These are phyloP conservation scores for Cystofilobasidium macerans DNA, from an alignment of 768 basidiomycete genomes.

Conservation along the genomic window DNA sequence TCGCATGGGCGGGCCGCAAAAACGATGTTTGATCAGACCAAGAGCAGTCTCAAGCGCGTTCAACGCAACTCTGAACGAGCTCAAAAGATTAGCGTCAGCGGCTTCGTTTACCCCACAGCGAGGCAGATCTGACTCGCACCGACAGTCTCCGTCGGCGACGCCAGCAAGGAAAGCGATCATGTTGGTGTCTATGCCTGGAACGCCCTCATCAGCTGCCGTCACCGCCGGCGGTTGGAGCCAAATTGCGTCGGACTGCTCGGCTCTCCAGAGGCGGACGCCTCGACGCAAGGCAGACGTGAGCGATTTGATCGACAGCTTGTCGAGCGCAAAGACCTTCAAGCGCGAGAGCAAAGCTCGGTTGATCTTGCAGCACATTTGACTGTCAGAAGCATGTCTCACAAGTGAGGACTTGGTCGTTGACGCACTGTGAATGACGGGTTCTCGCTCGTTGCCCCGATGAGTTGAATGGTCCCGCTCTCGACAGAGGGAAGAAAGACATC, in stretches of 20 bases:
- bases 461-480: constrained; percentile 65
- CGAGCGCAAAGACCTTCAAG: constrained; percentile 59
- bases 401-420: not conserved
- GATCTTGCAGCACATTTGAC: too few species aligned
- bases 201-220: not conserved
- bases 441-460: constrained; percentile 78
- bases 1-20: not conserved
- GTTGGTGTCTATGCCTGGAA: not conserved
- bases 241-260: not conserved
- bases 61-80: constrained; percentile 53
- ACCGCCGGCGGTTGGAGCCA: not conserved
- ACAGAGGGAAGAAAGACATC: constrained; percentile 72
- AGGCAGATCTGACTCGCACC: constrained; percentile 21
- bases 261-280: constrained; percentile 38
- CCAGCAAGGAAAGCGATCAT: constrained; percentile 36
- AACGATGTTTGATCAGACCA: constrained; percentile 16
- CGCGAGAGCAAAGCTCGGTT: constrained; percentile 29
- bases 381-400: not conserved
- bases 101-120: not conserved
- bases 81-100: constrained; percentile 35
- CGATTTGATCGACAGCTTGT: constrained; percentile 55
- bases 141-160: constrained; percentile 31
- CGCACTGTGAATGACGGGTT: constrained; percentile 67
- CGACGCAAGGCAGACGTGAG: constrained; percentile 50
- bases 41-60: constrained; percentile 64